Evolutionary conservation across 1,139 yeast genomes (phyloP).

Genomic region (Arxiozyma bovina): DNA sequence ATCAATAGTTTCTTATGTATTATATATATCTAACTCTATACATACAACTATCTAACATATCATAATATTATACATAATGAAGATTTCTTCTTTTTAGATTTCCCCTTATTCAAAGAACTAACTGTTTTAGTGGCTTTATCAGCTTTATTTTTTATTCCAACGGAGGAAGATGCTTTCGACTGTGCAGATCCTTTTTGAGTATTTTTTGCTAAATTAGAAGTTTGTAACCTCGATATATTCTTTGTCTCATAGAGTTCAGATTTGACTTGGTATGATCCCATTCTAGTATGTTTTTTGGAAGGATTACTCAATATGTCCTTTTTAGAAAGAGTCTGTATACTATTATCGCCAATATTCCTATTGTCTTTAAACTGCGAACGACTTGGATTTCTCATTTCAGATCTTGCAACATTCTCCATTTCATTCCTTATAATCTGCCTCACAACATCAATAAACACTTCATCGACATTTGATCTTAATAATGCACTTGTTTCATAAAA

Average conservation of each 20-base stretch:
- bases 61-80: not conserved
- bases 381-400: slow-evolving; percentile 9
- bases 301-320: not conserved
- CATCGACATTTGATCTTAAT: slow-evolving; percentile 81
- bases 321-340: not conserved
- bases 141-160: not conserved
- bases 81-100: not conserved
- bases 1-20: not conserved
- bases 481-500: slow-evolving; percentile 93
- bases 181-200: not conserved
- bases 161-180: not conserved
- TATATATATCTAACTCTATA: not conserved
- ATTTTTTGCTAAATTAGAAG: not conserved
- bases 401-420: slow-evolving; percentile 23
- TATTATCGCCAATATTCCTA: not conserved
- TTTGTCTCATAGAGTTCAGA: not conserved
- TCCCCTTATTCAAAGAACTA: not conserved
- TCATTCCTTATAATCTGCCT: slow-evolving; percentile 79
- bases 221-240: not conserved
- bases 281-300: not conserved
- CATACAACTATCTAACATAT: not conserved
- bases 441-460: slow-evolving; percentile 82
- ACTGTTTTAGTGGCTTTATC: not conserved
- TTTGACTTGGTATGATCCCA: slow-evolving; percentile 1
- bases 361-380: not conserved